These are phyloP conservation scores for Amoeboaphelidium protococcarum DNA, from an alignment of 371 early-diverging fungal species.

Conservation along the genomic window DNA sequence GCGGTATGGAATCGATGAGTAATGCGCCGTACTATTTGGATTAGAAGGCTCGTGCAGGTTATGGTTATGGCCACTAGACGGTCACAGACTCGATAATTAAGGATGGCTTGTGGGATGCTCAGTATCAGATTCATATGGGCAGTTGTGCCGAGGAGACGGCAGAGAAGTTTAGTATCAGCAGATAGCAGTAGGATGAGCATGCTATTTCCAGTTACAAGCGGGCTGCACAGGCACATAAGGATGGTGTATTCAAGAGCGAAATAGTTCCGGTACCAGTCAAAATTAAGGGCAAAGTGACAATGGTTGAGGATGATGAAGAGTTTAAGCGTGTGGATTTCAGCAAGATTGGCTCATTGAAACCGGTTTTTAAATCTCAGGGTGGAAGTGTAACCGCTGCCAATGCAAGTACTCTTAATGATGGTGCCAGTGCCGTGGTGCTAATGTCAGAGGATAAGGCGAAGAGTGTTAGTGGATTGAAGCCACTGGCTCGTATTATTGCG, in stretches of 20 bases:
- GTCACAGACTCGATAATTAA: slow-evolving; percentile 59
- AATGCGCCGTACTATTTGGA: slow-evolving; percentile 65
- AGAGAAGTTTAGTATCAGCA: slow-evolving; percentile 40
- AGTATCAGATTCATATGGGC: slow-evolving; percentile 46
- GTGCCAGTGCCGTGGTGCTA: slow-evolving; percentile 75
- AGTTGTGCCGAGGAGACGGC: slow-evolving; percentile 77
- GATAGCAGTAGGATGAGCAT: slow-evolving; percentile 66
- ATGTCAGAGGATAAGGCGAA: slow-evolving; percentile 45
- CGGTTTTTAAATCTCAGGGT: slow-evolving; percentile 55
- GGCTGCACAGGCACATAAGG: slow-evolving; percentile 48
- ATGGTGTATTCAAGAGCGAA: slow-evolving; percentile 48
- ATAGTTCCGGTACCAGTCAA: slow-evolving; percentile 37
- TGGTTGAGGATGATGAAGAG: slow-evolving; percentile 8
- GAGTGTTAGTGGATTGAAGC: slow-evolving; percentile 37
- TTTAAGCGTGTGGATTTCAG: slow-evolving; percentile 21
- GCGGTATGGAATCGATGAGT: slow-evolving; percentile 93
- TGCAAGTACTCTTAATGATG: slow-evolving; percentile 75
- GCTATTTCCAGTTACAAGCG: slow-evolving; percentile 62
- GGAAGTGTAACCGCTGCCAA: slow-evolving; percentile 91
- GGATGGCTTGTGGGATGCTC: slow-evolving; percentile 77
- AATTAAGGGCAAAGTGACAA: slow-evolving; percentile 14
- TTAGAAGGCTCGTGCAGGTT: slow-evolving; percentile 23
- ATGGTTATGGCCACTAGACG: slow-evolving; percentile 57
- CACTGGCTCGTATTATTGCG: slow-evolving; percentile 43
- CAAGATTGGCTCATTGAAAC: slow-evolving; percentile 60